Evolutionary conservation across 1,284 basidiomycete genomes (phyloP).

Genomic region (Ustilago trichophora): DNA sequence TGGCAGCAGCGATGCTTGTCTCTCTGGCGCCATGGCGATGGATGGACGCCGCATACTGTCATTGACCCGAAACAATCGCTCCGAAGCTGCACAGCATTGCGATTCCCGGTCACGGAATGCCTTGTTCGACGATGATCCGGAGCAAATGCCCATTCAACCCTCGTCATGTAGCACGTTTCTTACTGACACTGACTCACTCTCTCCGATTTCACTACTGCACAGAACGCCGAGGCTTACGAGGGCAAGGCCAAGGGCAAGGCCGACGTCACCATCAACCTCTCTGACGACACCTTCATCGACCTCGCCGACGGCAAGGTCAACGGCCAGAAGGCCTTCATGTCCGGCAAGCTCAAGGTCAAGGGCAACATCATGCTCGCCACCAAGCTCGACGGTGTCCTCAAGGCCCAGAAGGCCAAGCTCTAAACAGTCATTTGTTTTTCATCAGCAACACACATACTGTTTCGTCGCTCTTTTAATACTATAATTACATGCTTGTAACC

Average conservation of each 20-base stretch:
- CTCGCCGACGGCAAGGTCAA: slow-evolving; percentile 66
- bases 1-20: too few relatives aligned
- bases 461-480: not conserved
- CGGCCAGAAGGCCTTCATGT: slow-evolving; percentile 67
- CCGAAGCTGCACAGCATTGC: too few relatives aligned
- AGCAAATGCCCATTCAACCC: too few relatives aligned
- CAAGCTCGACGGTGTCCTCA: slow-evolving; percentile 63
- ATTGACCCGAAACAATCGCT: too few relatives aligned
- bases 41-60: too few relatives aligned
- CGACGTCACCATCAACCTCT: slow-evolving; percentile 65
- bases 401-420: slow-evolving; percentile 62
- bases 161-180: not conserved
- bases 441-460: too few relatives aligned
- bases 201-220: not conserved
- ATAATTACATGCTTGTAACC: not conserved
- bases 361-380: slow-evolving; percentile 65
- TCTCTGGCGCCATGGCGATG: not conserved
- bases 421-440: slow-evolving; percentile 18
- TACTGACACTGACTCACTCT: slow-evolving; percentile 1
- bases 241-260: slow-evolving; percentile 66
- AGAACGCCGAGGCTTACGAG: slow-evolving; percentile 64
- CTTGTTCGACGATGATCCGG: too few relatives aligned
- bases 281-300: slow-evolving; percentile 65
- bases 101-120: too few relatives aligned
- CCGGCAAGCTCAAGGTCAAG: slow-evolving; percentile 65